A percentile compares a stretch with the other conserved stretches of the same genome.
Conservation (phyloP, 108 stramenopile species). For the Seminavis robusta region DNA sequence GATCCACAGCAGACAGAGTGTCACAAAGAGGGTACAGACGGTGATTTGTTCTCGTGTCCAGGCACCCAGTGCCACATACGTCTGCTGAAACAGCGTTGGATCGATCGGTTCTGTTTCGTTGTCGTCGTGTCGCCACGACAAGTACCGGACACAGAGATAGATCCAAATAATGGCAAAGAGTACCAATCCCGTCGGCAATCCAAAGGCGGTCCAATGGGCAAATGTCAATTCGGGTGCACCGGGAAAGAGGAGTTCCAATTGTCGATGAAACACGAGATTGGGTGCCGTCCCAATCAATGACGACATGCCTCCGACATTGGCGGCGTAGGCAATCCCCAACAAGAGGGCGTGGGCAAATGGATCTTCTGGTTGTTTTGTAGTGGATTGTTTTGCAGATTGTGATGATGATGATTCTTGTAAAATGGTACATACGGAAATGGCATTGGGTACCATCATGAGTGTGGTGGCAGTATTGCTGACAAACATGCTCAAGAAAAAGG, state of each 20-base stretch:
- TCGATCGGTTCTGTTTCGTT: not conserved
- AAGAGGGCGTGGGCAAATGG: conserved; percentile 4
- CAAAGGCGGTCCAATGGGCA: conserved; percentile 15
- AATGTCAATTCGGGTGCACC: conserved; percentile 11
- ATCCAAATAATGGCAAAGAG: conserved; percentile 4
- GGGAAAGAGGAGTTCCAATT: conserved; percentile 5
- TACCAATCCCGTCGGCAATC: conserved; percentile 5
- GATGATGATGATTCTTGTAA: no score
- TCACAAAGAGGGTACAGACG: not conserved
- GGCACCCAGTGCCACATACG: conserved; percentile 4
- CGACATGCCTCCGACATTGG: conserved; percentile 17
- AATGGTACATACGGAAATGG: not conserved
- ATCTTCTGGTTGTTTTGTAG: not conserved
- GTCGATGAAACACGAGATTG: conserved; percentile 8
- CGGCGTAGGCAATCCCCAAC: conserved; percentile 10
- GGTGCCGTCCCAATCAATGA: conserved; percentile 10
- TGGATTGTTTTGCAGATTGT: not conserved
- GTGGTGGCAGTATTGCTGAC: conserved; percentile 11
- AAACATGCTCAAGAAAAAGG: conserved; percentile 16
- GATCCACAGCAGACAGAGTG: conserved; percentile 7
- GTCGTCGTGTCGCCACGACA: not conserved
- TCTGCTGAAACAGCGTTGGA: not conserved
- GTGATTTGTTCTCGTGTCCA: conserved; percentile 5
- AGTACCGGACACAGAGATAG: conserved; percentile 10
- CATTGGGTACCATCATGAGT: conserved; percentile 19